These are phyloP conservation scores for Tarenaya hassleriana DNA, from an alignment of 345 rosid species.

Conservation along the genomic window DNA sequence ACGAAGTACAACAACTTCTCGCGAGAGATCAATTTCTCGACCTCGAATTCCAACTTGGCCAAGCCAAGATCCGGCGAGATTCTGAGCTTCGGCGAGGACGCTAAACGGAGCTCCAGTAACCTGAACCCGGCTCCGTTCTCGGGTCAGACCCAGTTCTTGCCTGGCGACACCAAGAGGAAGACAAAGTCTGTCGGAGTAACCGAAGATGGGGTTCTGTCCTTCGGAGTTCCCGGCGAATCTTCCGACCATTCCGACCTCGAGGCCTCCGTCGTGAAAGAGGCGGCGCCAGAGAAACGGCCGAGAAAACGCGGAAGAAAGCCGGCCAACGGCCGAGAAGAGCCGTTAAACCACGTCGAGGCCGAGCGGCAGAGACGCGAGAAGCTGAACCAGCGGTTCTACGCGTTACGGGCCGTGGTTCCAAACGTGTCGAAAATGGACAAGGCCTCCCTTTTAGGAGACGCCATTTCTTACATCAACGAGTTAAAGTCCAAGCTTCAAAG, in stretches of 20 bases:
- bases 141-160: slow-evolving; percentile 30
- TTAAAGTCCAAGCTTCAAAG: background rate
- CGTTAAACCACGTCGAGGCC: slow-evolving; percentile 75
- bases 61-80: slow-evolving; percentile 58
- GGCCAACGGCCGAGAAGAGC: slow-evolving; percentile 65
- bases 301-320: slow-evolving; percentile 85
- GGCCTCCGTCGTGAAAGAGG: slow-evolving; percentile 50
- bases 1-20: slow-evolving; percentile 10
- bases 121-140: slow-evolving; percentile 38
- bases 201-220: slow-evolving; percentile 71
- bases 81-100: slow-evolving; percentile 56
- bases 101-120: slow-evolving; percentile 34
- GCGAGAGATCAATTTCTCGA: slow-evolving; percentile 56
- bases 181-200: slow-evolving; percentile 33
- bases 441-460: slow-evolving; percentile 63
- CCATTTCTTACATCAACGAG: slow-evolving; percentile 59
- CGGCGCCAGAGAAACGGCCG: slow-evolving; percentile 40
- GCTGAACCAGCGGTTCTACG: slow-evolving; percentile 72
- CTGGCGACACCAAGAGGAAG: slow-evolving; percentile 46
- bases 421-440: slow-evolving; percentile 84
- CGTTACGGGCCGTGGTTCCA: slow-evolving; percentile 77
- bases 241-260: slow-evolving; percentile 65
- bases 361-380: slow-evolving; percentile 87
- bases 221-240: slow-evolving; percentile 39
- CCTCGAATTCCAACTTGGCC: slow-evolving; percentile 31